Evolutionary conservation across 1,284 basidiomycete genomes (phyloP).

Genomic region (Macrocybe sp.): DNA sequence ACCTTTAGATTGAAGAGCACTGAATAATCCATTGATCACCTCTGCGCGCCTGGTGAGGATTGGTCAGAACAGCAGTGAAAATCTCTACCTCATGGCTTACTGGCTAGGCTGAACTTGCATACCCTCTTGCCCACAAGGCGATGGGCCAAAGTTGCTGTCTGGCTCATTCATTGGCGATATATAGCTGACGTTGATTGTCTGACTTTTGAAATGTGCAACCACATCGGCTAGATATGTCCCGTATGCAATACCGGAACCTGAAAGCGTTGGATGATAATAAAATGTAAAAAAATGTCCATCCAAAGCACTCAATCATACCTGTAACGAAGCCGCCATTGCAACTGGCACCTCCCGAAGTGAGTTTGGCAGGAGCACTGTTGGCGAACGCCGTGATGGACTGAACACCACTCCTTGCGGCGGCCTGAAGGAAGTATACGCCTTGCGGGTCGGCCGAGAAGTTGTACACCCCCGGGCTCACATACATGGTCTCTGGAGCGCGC

Average conservation of each 20-base stretch:
- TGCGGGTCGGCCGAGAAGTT: constrained; percentile 34
- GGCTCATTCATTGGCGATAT: constrained; percentile 37
- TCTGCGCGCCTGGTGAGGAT: constrained; percentile 26
- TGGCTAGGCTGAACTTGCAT: constrained; percentile 30
- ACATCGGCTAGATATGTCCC: constrained; percentile 32
- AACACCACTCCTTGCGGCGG: constrained; percentile 26
- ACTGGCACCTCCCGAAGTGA: constrained; percentile 29
- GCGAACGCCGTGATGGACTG: constrained; percentile 29
- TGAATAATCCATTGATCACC: constrained; percentile 29
- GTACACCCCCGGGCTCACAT: constrained; percentile 34
- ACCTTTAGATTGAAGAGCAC: constrained; percentile 23
- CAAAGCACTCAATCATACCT: constrained; percentile 14
- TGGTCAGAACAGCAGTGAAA: neutral
- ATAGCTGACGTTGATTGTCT: constrained; percentile 27
- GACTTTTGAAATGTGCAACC: constrained; percentile 26
- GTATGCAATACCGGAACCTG: constrained; percentile 28
- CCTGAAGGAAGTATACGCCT: constrained; percentile 34
- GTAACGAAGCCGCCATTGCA: constrained; percentile 29
- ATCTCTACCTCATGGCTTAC: constrained; percentile 15
- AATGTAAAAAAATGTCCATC: neutral
- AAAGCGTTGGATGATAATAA: neutral
- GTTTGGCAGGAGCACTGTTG: constrained; percentile 29
- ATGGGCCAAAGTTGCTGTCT: constrained; percentile 31
- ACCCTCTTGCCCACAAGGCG: constrained; percentile 33
- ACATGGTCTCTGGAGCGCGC: constrained; percentile 37